Conservation (phyloP, 371 early-diverging fungal genomes). For the Lichtheimia corymbifera region DNA sequence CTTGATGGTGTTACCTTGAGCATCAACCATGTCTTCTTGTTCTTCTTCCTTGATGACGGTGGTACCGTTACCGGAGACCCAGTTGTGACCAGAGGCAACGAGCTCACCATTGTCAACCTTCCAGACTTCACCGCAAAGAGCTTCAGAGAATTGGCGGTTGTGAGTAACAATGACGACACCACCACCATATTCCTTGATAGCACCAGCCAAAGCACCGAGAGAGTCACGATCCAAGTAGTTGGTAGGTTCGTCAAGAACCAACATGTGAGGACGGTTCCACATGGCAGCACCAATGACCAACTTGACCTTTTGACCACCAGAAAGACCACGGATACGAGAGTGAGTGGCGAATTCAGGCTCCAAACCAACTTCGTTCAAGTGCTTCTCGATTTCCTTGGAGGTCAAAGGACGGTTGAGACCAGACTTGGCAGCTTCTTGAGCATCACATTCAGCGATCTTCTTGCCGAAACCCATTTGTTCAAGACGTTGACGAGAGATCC, state of each 20-base stretch:
- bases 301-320: conserved; percentile 93
- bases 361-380: conserved; percentile 69
- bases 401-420: conserved; percentile 71
- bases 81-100: conserved; percentile 54
- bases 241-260: conserved; percentile 91
- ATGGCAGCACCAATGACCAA: conserved; percentile 45
- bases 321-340: conserved; percentile 83
- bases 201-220: conserved; percentile 70
- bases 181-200: conserved; percentile 71
- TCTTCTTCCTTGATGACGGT: conserved; percentile 41
- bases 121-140: conserved; percentile 73
- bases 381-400: conserved; percentile 69
- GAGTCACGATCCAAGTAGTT: conserved; percentile 82
- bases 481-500: conserved; percentile 74
- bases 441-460: conserved; percentile 67
- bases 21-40: conserved; percentile 47
- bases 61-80: conserved; percentile 51
- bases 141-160: conserved; percentile 73
- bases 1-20: conserved; percentile 54
- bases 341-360: conserved; percentile 78
- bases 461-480: conserved; percentile 71
- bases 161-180: conserved; percentile 81
- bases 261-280: conserved; percentile 81
- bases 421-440: conserved; percentile 64
- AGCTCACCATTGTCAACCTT: conserved; percentile 72